Base-by-base conservation (phyloP, 768 basidiomycete genomes). In the Nevesoporus exiguus region DNA sequence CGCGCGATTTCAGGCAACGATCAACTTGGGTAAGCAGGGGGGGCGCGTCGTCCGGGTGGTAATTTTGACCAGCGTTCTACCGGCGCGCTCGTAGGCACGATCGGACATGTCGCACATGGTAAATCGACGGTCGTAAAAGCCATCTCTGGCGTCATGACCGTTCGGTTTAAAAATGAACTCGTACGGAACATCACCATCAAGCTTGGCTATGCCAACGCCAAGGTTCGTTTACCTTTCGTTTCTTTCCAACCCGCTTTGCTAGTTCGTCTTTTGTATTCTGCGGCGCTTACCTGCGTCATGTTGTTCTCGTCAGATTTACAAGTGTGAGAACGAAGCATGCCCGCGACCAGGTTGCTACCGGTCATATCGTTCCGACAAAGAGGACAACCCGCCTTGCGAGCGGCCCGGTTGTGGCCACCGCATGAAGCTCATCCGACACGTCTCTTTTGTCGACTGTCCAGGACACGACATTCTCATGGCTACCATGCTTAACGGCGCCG, bases 401-500 rank as follows among this genome's bases (percentile, higher is more conserved):
- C 82, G 93, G 19, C 90, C 92, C 21, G 92, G 93, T 56, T 98
- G 97, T 74, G 87, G 85, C 36, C 84, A 85, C 52, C 81, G 83
- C 17, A 94, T 98, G 93, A 88, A 88, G 64, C 84, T 98, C 61
- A 68, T 98, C 59, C 87, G 95, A 61, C 97, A 99, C 66, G 95
- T 98, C 66, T 98, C 96, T 3, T 99, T 99, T 73, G 97, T 99
- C 68, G 97, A 99, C 73, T 93, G 89, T 63, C 93, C 91, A 1
- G 92, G 95, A 57, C 95, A 96, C 83, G 94, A 98, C 73, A 98
- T 99, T 85, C 86, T 99, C 72, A 99, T 99, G 97, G 97, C 97
- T 47, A 99, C 96, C 60, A 99, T 99, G 97, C 79, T 99, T 63
- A 98, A 98, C 80, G 97, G 96, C 72, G 97, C 97, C 39, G 97